Percentiles rank a stretch among this genome's conserved stretches.
Conservation (phyloP, 257 asterid species). For the Nicotiana sylvestris region DNA sequence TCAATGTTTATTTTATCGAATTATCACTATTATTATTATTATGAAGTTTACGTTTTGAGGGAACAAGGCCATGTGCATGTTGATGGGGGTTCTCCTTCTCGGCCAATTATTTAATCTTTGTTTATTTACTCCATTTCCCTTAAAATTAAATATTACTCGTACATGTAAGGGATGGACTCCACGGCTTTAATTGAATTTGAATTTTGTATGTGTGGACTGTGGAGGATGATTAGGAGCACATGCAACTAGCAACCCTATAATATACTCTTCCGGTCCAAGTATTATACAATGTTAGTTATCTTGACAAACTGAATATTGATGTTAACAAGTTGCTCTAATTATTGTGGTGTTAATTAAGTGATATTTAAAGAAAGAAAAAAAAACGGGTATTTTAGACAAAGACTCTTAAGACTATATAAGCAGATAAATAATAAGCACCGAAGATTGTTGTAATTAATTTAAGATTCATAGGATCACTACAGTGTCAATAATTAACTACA, state of each 20-base stretch:
- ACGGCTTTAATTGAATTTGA: neutral
- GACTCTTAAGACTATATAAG: no score
- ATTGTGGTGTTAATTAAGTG: no score
- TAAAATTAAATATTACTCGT: neutral
- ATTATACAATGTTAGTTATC: no score
- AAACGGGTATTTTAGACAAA: no score
- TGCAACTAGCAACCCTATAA: neutral
- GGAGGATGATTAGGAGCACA: neutral
- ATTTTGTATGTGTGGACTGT: neutral
- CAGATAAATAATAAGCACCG: no score
- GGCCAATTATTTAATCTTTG: conserved; percentile 15
- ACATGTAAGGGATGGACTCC: neutral
- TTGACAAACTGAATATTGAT: no score
- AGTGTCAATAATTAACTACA: no score
- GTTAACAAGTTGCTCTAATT: no score
- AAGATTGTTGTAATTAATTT: no score
- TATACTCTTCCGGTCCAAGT: no score
- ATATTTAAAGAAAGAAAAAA: no score
- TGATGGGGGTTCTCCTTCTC: conserved; percentile 38
- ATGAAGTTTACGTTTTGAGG: conserved; percentile 30
- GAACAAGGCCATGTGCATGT: conserved; percentile 71
- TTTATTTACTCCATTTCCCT: neutral
- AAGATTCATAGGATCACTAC: no score
- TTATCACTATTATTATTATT: neutral
- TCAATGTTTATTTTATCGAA: neutral